These are phyloP conservation scores for Aspergillus calidoustus DNA, from an alignment of 2,329 filamentous ascomycete species.

Conservation along the genomic window DNA sequence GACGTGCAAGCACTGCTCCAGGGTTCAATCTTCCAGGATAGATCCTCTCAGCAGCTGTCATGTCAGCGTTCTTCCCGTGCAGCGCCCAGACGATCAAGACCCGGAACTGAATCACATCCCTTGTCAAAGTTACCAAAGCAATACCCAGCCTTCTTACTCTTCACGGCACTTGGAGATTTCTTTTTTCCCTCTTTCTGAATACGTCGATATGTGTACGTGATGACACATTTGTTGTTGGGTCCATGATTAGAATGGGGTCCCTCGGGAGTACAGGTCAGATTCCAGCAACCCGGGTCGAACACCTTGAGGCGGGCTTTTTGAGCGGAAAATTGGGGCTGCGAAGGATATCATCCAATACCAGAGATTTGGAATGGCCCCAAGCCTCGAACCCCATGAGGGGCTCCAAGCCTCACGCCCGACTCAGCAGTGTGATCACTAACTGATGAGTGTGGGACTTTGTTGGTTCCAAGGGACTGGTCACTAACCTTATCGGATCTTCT, in stretches of 20 bases:
- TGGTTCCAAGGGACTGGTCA: slow-evolving; percentile 16
- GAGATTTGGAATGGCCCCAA: slow-evolving; percentile 16
- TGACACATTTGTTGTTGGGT: not conserved
- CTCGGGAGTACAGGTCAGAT: slow-evolving; percentile 6
- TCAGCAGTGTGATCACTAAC: not conserved
- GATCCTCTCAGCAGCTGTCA: slow-evolving; percentile 11
- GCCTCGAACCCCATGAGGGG: not conserved
- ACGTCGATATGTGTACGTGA: not conserved
- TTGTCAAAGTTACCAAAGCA: not conserved
- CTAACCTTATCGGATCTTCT: slow-evolving; percentile 17
- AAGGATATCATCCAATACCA: not conserved
- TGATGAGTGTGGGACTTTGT: slow-evolving; percentile 4
- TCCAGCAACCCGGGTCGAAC: slow-evolving; percentile 14
- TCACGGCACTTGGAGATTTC: not conserved
- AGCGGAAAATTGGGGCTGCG: slow-evolving; percentile 4
- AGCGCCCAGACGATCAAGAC: slow-evolving; percentile 7
- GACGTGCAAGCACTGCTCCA: not conserved
- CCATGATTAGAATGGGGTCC: not conserved
- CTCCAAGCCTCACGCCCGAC: too few relatives aligned
- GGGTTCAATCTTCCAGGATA: slow-evolving; percentile 3
- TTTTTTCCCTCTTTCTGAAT: not conserved
- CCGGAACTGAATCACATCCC: not conserved
- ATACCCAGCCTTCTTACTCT: not conserved
- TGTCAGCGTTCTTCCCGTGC: slow-evolving; percentile 16
- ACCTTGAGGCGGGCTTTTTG: not conserved